phyloP scores from a whole-genome alignment of 208 protist species.

The Trypanosoma mega region DNA sequence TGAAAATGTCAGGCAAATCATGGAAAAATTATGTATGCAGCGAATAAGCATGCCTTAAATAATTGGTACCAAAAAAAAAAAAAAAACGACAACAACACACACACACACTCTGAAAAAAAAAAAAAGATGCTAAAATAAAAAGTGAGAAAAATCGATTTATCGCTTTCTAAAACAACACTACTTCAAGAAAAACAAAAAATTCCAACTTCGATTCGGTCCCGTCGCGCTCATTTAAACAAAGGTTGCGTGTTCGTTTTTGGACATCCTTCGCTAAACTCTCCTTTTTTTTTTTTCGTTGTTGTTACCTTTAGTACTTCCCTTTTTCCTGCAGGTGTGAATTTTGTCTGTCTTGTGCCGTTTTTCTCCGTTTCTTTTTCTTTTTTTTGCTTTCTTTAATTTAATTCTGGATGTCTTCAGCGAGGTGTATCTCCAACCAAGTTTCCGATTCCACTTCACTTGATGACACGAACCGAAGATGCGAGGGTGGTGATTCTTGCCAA shows the following conservation, averaged over 20 bases:
- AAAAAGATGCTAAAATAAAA: conserved; percentile 1
- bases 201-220: no score
- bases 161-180: no score
- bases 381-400: conserved; percentile 1
- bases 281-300: no score
- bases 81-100: not conserved
- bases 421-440: not conserved
- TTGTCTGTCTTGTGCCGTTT: no score
- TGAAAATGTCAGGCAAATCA: not conserved
- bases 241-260: no score
- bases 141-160: not conserved
- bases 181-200: no score
- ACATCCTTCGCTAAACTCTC: no score
- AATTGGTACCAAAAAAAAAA: conserved; percentile 1
- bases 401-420: not conserved
- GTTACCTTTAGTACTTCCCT: no score
- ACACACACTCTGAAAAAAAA: not conserved
- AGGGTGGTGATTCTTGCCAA: conserved; percentile 49
- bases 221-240: no score
- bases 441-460: conserved; percentile 33
- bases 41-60: not conserved
- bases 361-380: no score
- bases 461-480: conserved; percentile 38
- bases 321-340: no score
- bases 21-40: no score